Evolutionary conservation across 768 basidiomycete genomes (phyloP), one percentile per base, ranked within the genome.

Genomic region (Boletus rubropictus): DNA sequence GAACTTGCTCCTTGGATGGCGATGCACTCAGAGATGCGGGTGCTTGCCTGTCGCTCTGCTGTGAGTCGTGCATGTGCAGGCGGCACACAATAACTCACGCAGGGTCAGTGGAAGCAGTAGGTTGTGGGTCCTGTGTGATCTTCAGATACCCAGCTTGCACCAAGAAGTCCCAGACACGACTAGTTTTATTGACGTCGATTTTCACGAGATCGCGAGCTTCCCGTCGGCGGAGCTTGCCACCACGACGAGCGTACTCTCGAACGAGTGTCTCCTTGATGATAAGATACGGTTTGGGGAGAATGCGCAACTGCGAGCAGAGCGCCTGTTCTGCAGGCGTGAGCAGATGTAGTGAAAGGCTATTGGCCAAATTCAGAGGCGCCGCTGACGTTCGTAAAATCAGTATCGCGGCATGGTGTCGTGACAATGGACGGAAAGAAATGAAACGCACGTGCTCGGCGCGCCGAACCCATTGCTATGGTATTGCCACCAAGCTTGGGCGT

Each of bases 231-330:
- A 97, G 75, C 63, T 89, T 87, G 10, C 94, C 94, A 18, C 88
- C 86, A 45, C 92, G 75, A 22, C 91, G 77, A 1, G 89, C 90
- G 57, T 91, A 96, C 71, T 98, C 95, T 27, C 92, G 81, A 25
- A 99, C 84, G 34, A 96, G 79, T 5, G 87, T 90, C 66, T 96
- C 92, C 64, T 99, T 99, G 70, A 98, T 89, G 50, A 88, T 81
- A 42, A 99, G 81, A 64, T 96, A 99, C 1, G 96, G 92, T 60
- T 91, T 90, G 1, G 96, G 95, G 17, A 96, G 76, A 48, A 99
- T 92, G 6, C 93, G 86, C 25, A 98, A 76, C 46, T 80, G 77
- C 3, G 91, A 88, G 63, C 96, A 97, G 18, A 98, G 81, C 0
- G 77, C 72, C 64, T 93, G 90, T 68, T 99, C 95, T 24, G 82